Conservation (phyloP, 306 rosid genomes). For the Trifolium fragiferum region DNA sequence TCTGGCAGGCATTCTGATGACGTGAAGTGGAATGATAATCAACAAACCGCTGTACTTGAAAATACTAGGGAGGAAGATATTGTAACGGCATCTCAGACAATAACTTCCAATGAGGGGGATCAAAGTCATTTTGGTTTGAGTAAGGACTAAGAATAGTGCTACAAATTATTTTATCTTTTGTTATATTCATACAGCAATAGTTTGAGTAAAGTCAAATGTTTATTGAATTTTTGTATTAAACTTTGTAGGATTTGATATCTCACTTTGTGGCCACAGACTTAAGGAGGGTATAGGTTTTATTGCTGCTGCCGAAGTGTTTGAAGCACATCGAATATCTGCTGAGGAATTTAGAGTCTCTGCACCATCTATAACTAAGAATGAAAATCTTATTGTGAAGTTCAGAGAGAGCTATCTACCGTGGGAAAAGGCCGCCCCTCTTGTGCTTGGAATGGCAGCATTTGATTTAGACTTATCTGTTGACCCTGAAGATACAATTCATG, state of each 20-base stretch:
- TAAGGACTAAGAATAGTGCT: constrained; percentile 38
- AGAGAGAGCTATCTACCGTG: constrained; percentile 74
- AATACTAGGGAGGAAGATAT: constrained; percentile 47
- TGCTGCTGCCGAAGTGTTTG: constrained; percentile 80
- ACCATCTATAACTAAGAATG: constrained; percentile 64
- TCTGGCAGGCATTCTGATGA: constrained; percentile 42
- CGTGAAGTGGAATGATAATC: constrained; percentile 43
- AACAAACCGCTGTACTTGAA: constrained; percentile 39
- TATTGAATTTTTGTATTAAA: constrained; percentile 30
- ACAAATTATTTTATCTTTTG: constrained; percentile 37
- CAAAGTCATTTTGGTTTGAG: constrained; percentile 51
- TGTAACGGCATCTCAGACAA: constrained; percentile 44
- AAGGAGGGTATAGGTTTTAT: constrained; percentile 72
- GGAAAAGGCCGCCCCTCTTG: constrained; percentile 87
- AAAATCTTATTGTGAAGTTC: constrained; percentile 65
- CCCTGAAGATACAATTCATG: constrained; percentile 73
- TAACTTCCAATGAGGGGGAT: constrained; percentile 44
- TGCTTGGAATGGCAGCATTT: constrained; percentile 79
- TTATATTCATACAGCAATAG: constrained; percentile 24
- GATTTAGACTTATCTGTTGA: constrained; percentile 72
- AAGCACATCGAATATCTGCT: constrained; percentile 60
- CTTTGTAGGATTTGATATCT: constrained; percentile 77
- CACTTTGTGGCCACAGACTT: constrained; percentile 83
- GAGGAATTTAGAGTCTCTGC: constrained; percentile 71
- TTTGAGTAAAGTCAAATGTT: constrained; percentile 26